Evolutionary conservation across 140 eudicot species (phyloP), one percentile per base, ranked within the genome.

Genomic region (Anethum foeniculum): DNA sequence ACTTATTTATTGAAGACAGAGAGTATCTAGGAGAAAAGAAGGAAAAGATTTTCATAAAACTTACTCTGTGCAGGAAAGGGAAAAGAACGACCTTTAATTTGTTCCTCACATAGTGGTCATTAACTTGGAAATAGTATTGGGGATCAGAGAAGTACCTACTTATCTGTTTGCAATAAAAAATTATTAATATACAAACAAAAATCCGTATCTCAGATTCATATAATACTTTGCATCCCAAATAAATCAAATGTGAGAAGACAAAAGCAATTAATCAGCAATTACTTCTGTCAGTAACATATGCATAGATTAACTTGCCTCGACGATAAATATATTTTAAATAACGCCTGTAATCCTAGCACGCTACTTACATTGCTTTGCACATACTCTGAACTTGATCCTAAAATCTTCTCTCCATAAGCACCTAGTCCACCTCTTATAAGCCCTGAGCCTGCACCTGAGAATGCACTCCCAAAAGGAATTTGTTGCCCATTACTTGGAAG

Each of bases 301-400:
- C 12, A 25, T 60, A 10, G 1, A 60, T 8, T 60, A 23, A 60
- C 10, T 25, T 60, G 27, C 6, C 4, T 60, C 5, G 69, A 60
- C 36, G 28, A 11, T 11, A 62, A 25, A 62, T 25, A 34, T 27
- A 62, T 15, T 30, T 0, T 16, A 13, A 14, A 30, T 13, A 68
- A 32, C 5, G 12, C 23, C 9, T 28, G 30, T 3, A 67, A 67
- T 27, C 43, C 41, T 71, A 36, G 41, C 27, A 71, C 21, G n/a
- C 47, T 64, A 85, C 97, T 88, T 83, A 92, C 97, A 86, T 92
- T 90, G 87, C 97, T 92, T 79, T 92, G 97, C 76, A 92, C 96
- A 54, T 92, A 90, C 82, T 92, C 97, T 25, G 97, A 92, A 86
- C 96, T 86, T 56, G 96, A 90, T 81, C 97, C 97, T 64, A 92